Conservation (phyloP, 768 basidiomycete species). For the Boletus rubescentipes region DNA sequence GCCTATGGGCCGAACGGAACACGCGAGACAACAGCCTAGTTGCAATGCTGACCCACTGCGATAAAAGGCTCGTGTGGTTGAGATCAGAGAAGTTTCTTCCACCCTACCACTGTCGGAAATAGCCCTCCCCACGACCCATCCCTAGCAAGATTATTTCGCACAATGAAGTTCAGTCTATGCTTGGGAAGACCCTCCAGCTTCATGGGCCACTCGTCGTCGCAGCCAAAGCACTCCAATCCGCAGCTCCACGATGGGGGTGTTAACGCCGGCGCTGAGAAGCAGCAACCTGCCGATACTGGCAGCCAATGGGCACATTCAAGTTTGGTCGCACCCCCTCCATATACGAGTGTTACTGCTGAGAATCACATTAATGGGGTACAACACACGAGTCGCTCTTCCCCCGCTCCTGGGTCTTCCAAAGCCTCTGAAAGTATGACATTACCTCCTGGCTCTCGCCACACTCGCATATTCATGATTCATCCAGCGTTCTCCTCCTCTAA, state of each 20-base stretch:
- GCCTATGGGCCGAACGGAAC: background rate
- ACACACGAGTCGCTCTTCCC: background rate
- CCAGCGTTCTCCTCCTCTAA: slow-evolving; percentile 16
- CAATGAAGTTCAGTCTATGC: slow-evolving; percentile 3
- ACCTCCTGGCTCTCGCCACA: slow-evolving; percentile 19
- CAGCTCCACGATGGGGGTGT: slow-evolving; percentile 6
- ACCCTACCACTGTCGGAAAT: background rate
- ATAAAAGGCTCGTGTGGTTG: background rate
- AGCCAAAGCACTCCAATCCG: background rate
- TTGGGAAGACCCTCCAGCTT: slow-evolving; percentile 3
- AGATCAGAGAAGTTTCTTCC: no score
- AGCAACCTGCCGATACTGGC: background rate
- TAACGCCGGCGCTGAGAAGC: slow-evolving; percentile 1
- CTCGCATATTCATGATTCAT: slow-evolving; percentile 26
- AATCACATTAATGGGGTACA: slow-evolving; percentile 2
- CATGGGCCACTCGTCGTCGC: slow-evolving; percentile 17
- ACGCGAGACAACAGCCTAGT: background rate
- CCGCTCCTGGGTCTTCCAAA: slow-evolving; percentile 5
- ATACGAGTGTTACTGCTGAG: slow-evolving; percentile 9
- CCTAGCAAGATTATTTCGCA: background rate
- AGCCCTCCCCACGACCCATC: background rate
- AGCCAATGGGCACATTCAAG: background rate
- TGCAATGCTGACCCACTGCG: background rate
- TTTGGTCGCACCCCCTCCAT: slow-evolving; percentile 26
- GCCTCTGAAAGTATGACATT: slow-evolving; percentile 19